These are phyloP conservation scores for Gracilaria gracilis DNA, from an alignment of 23 red algal species.

Conservation along the genomic window DNA sequence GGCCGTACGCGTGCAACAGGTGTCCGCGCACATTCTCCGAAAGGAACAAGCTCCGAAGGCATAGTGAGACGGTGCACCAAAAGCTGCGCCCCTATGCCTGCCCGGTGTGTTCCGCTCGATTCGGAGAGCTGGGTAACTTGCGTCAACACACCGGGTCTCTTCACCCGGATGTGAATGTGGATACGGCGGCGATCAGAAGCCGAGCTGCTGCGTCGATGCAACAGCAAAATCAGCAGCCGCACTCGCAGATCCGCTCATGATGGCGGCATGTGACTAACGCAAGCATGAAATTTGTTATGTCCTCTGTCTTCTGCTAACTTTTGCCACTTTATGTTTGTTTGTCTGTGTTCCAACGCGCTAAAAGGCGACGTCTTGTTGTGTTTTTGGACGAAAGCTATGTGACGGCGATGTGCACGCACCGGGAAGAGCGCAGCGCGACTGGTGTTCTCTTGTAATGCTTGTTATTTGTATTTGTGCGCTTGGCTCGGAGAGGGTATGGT, in stretches of 20 bases:
- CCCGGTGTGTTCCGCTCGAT: constrained; percentile 54
- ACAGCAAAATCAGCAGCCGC: neutral
- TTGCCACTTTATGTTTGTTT: too few species aligned
- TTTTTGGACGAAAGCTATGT: too few species aligned
- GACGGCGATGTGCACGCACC: too few species aligned
- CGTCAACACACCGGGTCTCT: constrained; percentile 71
- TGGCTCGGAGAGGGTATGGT: too few species aligned
- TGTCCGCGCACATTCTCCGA: constrained; percentile 68
- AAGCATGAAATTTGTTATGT: too few species aligned
- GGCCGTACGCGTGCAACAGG: constrained; percentile 57
- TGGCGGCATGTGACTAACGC: neutral
- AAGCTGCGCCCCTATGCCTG: constrained; percentile 77
- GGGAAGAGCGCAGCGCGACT: too few species aligned
- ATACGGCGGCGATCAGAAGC: constrained; percentile 20
- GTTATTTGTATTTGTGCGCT: too few species aligned
- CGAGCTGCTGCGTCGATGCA: constrained; percentile 17
- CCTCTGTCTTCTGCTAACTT: neutral
- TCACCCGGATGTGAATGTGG: constrained; percentile 41
- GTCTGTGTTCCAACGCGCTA: too few species aligned
- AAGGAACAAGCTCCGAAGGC: constrained; percentile 73
- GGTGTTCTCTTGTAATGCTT: too few species aligned
- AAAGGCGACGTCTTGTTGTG: too few species aligned
- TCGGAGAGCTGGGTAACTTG: constrained; percentile 76
- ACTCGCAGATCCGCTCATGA: constrained; percentile 39
- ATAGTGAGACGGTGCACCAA: constrained; percentile 76